Base-by-base conservation (phyloP, 2,329 filamentous ascomycete species). In the Paecilomyces sp. region DNA sequence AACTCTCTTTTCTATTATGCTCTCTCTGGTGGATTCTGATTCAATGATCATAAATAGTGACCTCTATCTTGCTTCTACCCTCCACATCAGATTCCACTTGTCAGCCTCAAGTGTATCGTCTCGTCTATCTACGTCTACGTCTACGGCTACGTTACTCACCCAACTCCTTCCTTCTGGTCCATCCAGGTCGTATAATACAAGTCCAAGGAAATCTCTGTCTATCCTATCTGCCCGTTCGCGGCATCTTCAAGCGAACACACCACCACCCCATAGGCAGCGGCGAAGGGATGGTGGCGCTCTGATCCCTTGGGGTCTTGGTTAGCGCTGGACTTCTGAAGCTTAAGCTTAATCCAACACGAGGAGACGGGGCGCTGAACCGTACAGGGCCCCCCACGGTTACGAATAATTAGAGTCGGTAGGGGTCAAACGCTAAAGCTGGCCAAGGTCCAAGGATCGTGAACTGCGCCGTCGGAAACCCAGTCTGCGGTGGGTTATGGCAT, bases 341-440 rank as follows among this genome's bases (percentile, higher is more conserved):
- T 75, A 76, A 76, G 74, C 73, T 75, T 75, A 76, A 76, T 74
- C 72, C 71, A 68, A 75, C 74, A 74, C 73, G 72, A 74, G 72
- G 72, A 53, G 51, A 53, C 24, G 51, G 51, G 51, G 51, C 51
- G 51, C 51, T 53, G 51, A 53, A 53, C 51, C 31, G 22, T 53
- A 53, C 51, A 53, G 24, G 28, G 31, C 51, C 51, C 51, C 51
- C 51, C 51, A 53, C 51, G 51, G 51, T 53, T 53, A 53, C 51
- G 51, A 53, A 53, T 30, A 30, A 53, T 53, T 47, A 47, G 41
- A 47, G 41, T 47, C 41, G 15, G 41, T 47, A 47, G 41, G 41
- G 41, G 41, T 47, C 41, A 47, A 47, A 18, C n/a, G 41, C 18
- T 47, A 47, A 47, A 47, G 5, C 18, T 6, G 15, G 41, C 41